Evolutionary conservation across 257 asterid species (phyloP), one percentile per base, ranked within the genome.

Genomic region (Solanum arcanum): DNA sequence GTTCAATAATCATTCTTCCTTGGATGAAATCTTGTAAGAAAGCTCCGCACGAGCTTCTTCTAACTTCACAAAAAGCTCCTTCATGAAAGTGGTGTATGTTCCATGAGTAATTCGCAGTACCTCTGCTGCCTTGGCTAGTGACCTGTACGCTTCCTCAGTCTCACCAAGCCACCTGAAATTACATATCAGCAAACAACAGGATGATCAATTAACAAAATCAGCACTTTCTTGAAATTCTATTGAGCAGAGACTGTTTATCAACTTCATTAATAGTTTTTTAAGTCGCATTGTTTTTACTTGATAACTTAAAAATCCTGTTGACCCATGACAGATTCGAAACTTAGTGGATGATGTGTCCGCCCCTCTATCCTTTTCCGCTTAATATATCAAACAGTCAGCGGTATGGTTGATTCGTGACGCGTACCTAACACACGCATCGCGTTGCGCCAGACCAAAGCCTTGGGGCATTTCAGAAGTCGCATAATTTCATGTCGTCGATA

Each of bases 31-130:
- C 89, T 77, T 91, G 90, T 91, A 93, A 14, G 95, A 93, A 88
- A 92, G 91, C 92, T 95, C 98, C 0, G 96, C 95, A 29, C 92
- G 94, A 77, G 99, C 99, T 93, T 97, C 99, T 59, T 97, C 99
- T 93, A 95, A 84, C 92, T 94, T 92, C 87, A 89, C 66, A 80
- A 74, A 41, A 59, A 97, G 98, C 56, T 94, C 98, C 89, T 86
- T 83, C 91, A 94, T 88, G 90, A 97, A 94, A 7, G 90, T 88
- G 6, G 93, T 91, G 69, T 70, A 91, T 56, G 92, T 91, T 86
- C 98, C 99, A 59, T 95, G 98, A 88, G 96, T 95, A 84, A 95
- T 92, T 86, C 92, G 87, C 88, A 97, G 83, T 80, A 93, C 62
- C 82, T 95, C 97, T 86, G 81, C 88, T 49, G 98, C 95, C 91